Evolutionary conservation across 78 protist genomes (phyloP).

Genomic region (Dictyostelium intermedium): DNA sequence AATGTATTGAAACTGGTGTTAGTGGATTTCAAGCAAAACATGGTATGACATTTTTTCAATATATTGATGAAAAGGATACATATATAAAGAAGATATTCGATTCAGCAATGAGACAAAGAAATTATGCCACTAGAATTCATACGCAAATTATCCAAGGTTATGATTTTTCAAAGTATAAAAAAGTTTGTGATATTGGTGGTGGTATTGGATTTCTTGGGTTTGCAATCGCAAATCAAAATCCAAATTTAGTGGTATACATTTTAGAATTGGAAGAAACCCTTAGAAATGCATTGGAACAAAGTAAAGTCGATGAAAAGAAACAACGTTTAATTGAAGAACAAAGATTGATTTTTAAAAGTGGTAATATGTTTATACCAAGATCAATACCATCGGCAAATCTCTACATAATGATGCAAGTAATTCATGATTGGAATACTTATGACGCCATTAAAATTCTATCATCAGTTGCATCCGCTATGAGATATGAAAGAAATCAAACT

Average conservation of each 20-base stretch:
- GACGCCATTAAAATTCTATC: slow-evolving; percentile 41
- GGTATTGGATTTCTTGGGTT: slow-evolving; percentile 55
- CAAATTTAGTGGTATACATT: neutral
- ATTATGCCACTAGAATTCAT: neutral
- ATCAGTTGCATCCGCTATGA: neutral
- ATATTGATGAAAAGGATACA: slow-evolving; percentile 48
- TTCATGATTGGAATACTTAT: slow-evolving; percentile 29
- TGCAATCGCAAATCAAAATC: neutral
- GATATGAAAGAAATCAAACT: neutral
- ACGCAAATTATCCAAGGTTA: neutral
- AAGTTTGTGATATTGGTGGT: slow-evolving; percentile 47
- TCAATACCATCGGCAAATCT: slow-evolving; percentile 25
- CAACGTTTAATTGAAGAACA: neutral
- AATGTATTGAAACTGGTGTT: slow-evolving; percentile 18
- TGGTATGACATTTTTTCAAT: slow-evolving; percentile 39
- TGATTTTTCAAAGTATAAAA: slow-evolving; percentile 16
- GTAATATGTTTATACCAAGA: slow-evolving; percentile 53
- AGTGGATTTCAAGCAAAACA: slow-evolving; percentile 7
- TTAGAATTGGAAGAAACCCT: slow-evolving; percentile 56
- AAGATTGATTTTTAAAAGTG: slow-evolving; percentile 5
- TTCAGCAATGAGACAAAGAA: slow-evolving; percentile 47
- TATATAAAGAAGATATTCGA: slow-evolving; percentile 51
- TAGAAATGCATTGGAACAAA: slow-evolving; percentile 29
- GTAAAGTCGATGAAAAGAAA: slow-evolving; percentile 20
- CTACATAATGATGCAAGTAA: slow-evolving; percentile 13